phyloP scores from a whole-genome alignment of 1,284 basidiomycete species.

The Inonotus obliquus region DNA sequence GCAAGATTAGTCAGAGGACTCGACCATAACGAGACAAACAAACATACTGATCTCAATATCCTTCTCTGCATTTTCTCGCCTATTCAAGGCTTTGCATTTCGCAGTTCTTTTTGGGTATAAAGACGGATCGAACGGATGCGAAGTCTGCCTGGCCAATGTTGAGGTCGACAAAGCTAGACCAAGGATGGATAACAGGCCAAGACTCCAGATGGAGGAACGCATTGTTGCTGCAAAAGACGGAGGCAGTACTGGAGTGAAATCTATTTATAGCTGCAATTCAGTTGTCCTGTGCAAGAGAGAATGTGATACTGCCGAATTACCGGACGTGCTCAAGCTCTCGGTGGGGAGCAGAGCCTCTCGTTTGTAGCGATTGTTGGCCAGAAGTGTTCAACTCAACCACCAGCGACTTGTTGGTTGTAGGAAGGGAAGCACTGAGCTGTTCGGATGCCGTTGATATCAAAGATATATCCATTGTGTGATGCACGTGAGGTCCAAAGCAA shows the following conservation, averaged over 20 bases:
- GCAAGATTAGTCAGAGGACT: neutral
- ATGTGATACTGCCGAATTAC: neutral
- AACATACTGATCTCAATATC: neutral
- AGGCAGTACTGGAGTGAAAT: neutral
- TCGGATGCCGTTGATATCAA: no score
- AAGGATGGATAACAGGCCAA: neutral
- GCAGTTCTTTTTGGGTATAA: neutral
- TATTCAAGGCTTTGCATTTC: neutral
- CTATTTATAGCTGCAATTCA: neutral
- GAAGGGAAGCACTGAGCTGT: neutral
- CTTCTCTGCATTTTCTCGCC: neutral
- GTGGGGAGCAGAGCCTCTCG: neutral
- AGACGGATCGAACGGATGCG: neutral
- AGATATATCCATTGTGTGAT: no score
- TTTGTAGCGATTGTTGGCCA: neutral
- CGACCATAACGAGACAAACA: neutral
- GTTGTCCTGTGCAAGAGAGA: neutral
- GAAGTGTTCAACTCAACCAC: neutral
- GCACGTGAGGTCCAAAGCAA: constrained; percentile 1
- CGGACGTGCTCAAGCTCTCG: neutral
- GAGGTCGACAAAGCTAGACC: neutral
- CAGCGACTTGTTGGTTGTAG: neutral
- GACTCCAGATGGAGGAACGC: neutral
- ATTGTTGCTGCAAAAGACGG: neutral
- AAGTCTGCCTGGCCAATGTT: neutral